Conservation (phyloP, 1,284 basidiomycete genomes). For the Trichosporon sp. region DNA sequence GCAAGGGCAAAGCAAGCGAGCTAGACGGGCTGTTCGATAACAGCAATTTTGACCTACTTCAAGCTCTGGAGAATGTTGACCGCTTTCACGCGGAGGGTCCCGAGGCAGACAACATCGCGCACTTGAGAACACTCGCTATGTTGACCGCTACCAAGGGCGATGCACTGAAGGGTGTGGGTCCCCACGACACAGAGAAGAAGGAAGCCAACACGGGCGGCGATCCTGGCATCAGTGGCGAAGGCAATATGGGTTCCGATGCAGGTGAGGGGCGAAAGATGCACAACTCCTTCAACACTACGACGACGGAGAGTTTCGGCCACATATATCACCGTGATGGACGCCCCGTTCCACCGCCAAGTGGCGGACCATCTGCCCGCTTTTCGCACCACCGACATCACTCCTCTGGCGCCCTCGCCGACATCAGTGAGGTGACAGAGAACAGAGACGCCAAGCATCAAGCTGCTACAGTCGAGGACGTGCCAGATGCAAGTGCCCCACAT, state of each 20-base stretch:
- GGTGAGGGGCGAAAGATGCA: conserved; percentile 3
- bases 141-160: not conserved
- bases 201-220: not conserved
- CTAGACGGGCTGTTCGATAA: not conserved
- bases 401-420: not conserved
- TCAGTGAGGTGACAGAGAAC: conserved; percentile 2
- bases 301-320: conserved; percentile 43
- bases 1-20: not conserved
- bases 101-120: not conserved
- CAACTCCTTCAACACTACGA: conserved; percentile 7
- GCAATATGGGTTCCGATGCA: not conserved
- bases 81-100: not conserved
- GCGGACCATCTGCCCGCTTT: not conserved
- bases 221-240: not conserved
- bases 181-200: not conserved
- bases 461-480: not conserved
- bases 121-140: not conserved
- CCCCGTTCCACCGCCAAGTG: conserved; percentile 18
- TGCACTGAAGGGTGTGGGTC: not conserved
- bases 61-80: not conserved
- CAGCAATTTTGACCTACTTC: not conserved
- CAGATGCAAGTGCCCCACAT: not conserved
- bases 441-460: not conserved
- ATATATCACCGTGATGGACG: conserved; percentile 31
- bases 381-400: not conserved